phyloP scores from a whole-genome alignment of 2,329 filamentous ascomycete species.

The Xylaria sp. region DNA sequence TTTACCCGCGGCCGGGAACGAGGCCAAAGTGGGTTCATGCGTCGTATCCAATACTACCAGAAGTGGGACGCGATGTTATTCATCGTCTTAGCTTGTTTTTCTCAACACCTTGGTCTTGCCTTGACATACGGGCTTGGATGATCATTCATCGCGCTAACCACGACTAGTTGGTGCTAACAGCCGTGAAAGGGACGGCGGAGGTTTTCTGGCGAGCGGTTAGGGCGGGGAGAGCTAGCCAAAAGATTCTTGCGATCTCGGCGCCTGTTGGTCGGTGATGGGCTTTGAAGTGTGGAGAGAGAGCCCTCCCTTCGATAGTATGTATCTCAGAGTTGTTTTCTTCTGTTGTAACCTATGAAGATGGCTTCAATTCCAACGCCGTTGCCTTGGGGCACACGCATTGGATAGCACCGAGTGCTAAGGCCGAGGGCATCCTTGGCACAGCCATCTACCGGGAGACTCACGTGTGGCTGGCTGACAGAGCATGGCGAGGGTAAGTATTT shows the following conservation, averaged over 20 bases:
- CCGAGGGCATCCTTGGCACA: conserved; percentile 1
- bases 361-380: not conserved
- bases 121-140: not conserved
- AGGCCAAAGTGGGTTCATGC: not conserved
- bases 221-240: not conserved
- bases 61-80: not conserved
- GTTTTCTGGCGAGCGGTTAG: not conserved
- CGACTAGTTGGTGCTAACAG: conserved; percentile 5
- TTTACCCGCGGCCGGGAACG: not conserved
- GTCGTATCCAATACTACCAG: not conserved
- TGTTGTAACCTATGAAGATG: not conserved
- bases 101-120: not conserved
- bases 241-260: conserved; percentile 11
- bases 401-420: not conserved
- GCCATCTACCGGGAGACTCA: conserved; percentile 20
- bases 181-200: not conserved
- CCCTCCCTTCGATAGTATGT: too few species aligned
- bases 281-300: not conserved
- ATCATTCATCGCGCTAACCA: not conserved
- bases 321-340: not conserved
- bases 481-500: not conserved
- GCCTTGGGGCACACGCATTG: not conserved
- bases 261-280: not conserved
- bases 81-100: not conserved
- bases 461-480: conserved; percentile 8